Evolutionary conservation across 208 protist genomes (phyloP), one percentile per base, ranked within the genome.

Genomic region (Willaertia magna): DNA sequence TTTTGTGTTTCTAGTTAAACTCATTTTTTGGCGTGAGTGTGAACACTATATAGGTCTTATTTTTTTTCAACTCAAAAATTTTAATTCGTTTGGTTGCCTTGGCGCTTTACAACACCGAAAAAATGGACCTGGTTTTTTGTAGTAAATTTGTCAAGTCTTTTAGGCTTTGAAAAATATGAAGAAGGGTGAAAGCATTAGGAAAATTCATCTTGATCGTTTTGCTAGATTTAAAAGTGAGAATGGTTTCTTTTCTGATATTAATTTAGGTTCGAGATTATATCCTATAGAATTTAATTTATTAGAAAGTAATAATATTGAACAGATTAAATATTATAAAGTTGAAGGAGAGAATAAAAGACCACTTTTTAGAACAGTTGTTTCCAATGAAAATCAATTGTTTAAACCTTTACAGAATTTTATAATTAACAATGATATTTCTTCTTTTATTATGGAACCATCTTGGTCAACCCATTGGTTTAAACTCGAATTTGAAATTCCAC

Each of bases 401-500:
- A n/a, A n/a, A n/a, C n/a, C n/a, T n/a, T n/a, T n/a, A n/a, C n/a
- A n/a, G n/a, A n/a, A n/a, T n/a, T n/a, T n/a, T n/a, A n/a, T n/a
- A n/a, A n/a, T n/a, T n/a, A n/a, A n/a, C 9, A 74, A 30, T 39
- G 59, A 74, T 6, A 74, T 6, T 9, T 39, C 18, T 40, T 7
- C 6, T 11, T 4, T 6, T 39, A 74, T 4, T 20, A 86, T 88
- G 59, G 86, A 81, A 7, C 86, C 86, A 18, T 79, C 79, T 22
- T 88, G 87, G 87, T 86, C 59, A n/a, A 90, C 81, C 7, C 88
- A 88, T 74, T 90, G 88, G 89, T 88, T 90, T 34, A 44, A 82
- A 42, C 22, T 90, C 4, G 4, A 86, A 2, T 34, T 88, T 9
- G 49, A 78, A 4, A 61, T 90, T 20, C 89, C 88, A 43, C 4